Conservation (phyloP, 1,284 basidiomycete species). For the Ustilago curta region DNA sequence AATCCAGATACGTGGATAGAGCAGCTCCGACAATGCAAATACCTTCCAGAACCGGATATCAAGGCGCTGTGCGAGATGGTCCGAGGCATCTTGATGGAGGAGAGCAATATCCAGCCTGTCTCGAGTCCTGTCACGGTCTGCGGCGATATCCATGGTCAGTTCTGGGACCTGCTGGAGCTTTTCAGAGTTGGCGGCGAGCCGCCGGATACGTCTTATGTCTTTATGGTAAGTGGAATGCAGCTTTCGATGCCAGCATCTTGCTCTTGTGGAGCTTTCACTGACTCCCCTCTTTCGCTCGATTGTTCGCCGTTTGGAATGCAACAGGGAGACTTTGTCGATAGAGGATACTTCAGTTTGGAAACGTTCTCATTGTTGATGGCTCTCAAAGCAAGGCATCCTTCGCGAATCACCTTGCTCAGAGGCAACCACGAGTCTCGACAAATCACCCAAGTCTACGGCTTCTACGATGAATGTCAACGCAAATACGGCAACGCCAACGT, state of each 20-base stretch:
- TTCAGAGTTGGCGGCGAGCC: constrained; percentile 87
- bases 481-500: constrained; percentile 93
- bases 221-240: constrained; percentile 79
- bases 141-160: constrained; percentile 94
- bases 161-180: constrained; percentile 93
- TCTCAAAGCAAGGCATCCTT: constrained; percentile 92
- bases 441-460: constrained; percentile 97
- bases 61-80: constrained; percentile 88
- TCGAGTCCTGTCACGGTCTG: constrained; percentile 90
- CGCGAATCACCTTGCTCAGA: constrained; percentile 87
- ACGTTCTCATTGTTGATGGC: constrained; percentile 90
- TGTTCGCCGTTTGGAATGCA: not conserved
- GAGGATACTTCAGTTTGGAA: constrained; percentile 96
- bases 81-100: constrained; percentile 86
- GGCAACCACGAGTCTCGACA: constrained; percentile 97
- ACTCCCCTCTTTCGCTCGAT: not conserved
- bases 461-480: constrained; percentile 92
- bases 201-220: constrained; percentile 92
- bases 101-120: constrained; percentile 94
- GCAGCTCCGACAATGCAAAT: constrained; percentile 84
- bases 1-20: constrained; percentile 66
- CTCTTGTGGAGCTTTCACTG: constrained; percentile 1
- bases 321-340: constrained; percentile 96
- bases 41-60: constrained; percentile 91
- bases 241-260: not conserved